Percentiles rank a stretch among this genome's conserved stretches.
These are phyloP conservation scores for Globisporangium paroecandrum DNA, from an alignment of 352 stramenopile species.

Conservation along the genomic window DNA sequence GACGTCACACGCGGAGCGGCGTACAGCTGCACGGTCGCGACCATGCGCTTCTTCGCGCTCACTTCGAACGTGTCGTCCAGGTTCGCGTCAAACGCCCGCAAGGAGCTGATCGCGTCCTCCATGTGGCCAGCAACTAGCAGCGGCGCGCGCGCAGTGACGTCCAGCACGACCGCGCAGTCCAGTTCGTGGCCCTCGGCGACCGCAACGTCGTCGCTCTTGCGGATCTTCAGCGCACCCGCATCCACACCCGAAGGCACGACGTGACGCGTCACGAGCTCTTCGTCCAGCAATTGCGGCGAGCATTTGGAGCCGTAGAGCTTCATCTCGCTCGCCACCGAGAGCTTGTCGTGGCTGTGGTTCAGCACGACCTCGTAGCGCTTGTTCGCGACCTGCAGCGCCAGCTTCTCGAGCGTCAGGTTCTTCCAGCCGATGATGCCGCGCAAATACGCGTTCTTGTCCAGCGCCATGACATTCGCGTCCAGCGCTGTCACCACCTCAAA, in stretches of 20 bases:
- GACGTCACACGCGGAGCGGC: not conserved
- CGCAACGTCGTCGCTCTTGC: constrained; percentile 9
- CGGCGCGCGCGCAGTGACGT: constrained; percentile 16
- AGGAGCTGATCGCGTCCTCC: constrained; percentile 13
- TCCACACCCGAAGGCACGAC: constrained; percentile 17
- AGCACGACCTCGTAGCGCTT: constrained; percentile 22
- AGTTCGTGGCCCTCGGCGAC: constrained; percentile 4
- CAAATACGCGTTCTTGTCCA: constrained; percentile 15
- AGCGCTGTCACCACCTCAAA: constrained; percentile 18
- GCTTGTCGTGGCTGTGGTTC: constrained; percentile 1
- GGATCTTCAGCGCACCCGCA: constrained; percentile 4
- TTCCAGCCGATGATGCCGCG: constrained; percentile 8
- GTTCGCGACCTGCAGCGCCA: constrained; percentile 22
- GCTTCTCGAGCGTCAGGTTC: constrained; percentile 22
- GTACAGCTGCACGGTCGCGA: constrained; percentile 13
- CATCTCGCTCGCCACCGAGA: constrained; percentile 14
- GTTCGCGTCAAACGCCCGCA: constrained; percentile 14
- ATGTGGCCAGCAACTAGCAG: not conserved
- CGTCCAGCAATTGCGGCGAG: constrained; percentile 10
- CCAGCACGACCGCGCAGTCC: constrained; percentile 22
- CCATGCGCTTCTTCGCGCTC: constrained; percentile 10
- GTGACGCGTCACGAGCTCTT: constrained; percentile 14
- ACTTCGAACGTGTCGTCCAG: constrained; percentile 10
- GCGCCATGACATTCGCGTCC: constrained; percentile 17
- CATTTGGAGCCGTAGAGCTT: constrained; percentile 20